phyloP scores from a whole-genome alignment of 148 eudicot species.

The Rhododendron ovatum region DNA sequence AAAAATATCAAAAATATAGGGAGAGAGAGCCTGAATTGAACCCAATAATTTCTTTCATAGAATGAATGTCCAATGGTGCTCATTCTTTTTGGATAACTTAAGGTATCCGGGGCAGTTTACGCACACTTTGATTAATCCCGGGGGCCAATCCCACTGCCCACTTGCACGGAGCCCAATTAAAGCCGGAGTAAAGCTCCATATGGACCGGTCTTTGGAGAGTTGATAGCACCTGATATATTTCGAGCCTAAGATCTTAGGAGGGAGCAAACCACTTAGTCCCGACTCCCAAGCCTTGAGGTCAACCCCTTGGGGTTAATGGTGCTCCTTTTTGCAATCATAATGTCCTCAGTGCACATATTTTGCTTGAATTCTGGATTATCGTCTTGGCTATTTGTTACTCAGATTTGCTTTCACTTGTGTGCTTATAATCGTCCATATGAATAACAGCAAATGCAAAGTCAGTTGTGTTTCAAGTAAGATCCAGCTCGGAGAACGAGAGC shows the following conservation, averaged over 20 bases:
- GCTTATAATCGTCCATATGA: background rate
- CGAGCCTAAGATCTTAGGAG: no score
- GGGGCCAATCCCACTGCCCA: no score
- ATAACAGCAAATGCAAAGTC: constrained; percentile 36
- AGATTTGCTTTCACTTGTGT: background rate
- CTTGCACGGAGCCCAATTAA: no score
- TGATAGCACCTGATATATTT: no score
- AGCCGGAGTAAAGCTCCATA: no score
- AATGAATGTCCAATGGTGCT: background rate
- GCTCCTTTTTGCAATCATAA: background rate
- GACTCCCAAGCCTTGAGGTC: no score
- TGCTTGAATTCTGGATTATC: background rate
- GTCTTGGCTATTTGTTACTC: background rate
- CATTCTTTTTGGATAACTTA: no score
- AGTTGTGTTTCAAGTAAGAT: constrained; percentile 34
- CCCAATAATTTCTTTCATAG: background rate
- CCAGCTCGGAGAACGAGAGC: constrained; percentile 39
- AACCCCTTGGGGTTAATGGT: background rate
- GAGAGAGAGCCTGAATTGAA: background rate
- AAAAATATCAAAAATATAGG: background rate
- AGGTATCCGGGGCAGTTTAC: no score
- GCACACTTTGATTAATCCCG: no score
- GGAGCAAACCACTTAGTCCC: no score
- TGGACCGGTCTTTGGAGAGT: no score
- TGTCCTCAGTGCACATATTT: background rate